Conservation (phyloP, 257 asterid genomes). For the Fraxinus quadrangulata region DNA sequence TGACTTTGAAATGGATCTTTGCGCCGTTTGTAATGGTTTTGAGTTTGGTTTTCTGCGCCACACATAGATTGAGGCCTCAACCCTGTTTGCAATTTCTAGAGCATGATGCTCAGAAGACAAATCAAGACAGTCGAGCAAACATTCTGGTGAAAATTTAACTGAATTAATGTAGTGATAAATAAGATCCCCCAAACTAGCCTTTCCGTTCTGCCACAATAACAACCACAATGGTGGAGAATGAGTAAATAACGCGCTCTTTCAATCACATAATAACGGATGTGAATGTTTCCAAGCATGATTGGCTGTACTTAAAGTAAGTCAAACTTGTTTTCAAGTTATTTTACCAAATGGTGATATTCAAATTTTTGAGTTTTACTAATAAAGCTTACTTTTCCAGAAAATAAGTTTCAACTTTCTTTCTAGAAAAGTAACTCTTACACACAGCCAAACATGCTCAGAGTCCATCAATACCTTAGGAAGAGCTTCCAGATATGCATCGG, state of each 20-base stretch:
- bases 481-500: slow-evolving; percentile 60
- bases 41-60: slow-evolving; percentile 54
- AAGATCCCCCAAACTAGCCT: slow-evolving; percentile 65
- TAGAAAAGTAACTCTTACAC: neutral
- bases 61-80: slow-evolving; percentile 62
- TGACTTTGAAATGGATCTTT: slow-evolving; percentile 58
- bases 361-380: neutral
- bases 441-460: neutral
- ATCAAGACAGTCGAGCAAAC: slow-evolving; percentile 73
- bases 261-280: neutral
- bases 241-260: neutral
- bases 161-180: slow-evolving; percentile 58
- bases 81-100: slow-evolving; percentile 68
- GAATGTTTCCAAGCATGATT: neutral
- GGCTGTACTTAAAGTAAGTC: neutral
- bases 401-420: neutral
- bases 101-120: slow-evolving; percentile 82
- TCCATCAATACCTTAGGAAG: slow-evolving; percentile 65
- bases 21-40: slow-evolving; percentile 39
- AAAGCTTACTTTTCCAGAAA: neutral
- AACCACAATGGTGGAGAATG: neutral
- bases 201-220: slow-evolving; percentile 56
- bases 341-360: neutral
- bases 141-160: slow-evolving; percentile 70
- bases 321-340: neutral